Evolutionary conservation across 495 filamentous ascomycete species (phyloP).

Genomic region (Neurospora sp.): DNA sequence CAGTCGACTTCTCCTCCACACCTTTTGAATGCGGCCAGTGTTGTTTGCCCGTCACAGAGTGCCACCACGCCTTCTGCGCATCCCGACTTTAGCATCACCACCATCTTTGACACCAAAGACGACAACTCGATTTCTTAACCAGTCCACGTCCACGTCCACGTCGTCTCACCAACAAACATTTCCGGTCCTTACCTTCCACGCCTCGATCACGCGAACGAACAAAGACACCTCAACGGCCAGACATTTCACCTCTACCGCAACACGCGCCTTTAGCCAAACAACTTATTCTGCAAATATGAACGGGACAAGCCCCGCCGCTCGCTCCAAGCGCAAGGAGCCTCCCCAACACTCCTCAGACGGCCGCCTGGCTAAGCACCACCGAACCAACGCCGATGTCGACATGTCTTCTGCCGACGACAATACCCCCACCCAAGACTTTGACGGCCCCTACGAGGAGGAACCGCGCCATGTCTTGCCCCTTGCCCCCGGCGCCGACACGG

Average conservation of each 20-base stretch:
- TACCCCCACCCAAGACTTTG: conserved; percentile 33
- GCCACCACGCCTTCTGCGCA: background rate
- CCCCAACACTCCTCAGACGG: conserved; percentile 26
- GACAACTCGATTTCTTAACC: too few species aligned
- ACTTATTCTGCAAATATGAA: conserved; percentile 26
- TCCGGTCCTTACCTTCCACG: background rate
- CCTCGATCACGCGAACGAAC: background rate
- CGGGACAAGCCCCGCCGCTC: conserved; percentile 24
- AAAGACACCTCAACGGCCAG: background rate
- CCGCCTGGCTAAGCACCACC: conserved; percentile 40
- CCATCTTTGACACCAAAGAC: background rate
- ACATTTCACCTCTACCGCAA: background rate
- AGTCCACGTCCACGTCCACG: too few species aligned
- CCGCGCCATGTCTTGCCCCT: conserved; percentile 30
- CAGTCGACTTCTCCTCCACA: background rate
- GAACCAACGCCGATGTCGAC: conserved; percentile 30
- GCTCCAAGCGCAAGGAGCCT: conserved; percentile 42
- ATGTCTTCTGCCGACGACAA: conserved; percentile 37
- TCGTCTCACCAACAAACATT: background rate
- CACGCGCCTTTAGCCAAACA: background rate
- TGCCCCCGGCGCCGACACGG: conserved; percentile 60
- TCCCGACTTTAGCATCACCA: background rate
- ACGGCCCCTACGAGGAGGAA: conserved; percentile 26
- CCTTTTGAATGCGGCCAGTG: background rate
- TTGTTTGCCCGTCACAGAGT: background rate